These are phyloP conservation scores for Diospyros lotus DNA, from an alignment of 148 eudicot species.

Conservation along the genomic window DNA sequence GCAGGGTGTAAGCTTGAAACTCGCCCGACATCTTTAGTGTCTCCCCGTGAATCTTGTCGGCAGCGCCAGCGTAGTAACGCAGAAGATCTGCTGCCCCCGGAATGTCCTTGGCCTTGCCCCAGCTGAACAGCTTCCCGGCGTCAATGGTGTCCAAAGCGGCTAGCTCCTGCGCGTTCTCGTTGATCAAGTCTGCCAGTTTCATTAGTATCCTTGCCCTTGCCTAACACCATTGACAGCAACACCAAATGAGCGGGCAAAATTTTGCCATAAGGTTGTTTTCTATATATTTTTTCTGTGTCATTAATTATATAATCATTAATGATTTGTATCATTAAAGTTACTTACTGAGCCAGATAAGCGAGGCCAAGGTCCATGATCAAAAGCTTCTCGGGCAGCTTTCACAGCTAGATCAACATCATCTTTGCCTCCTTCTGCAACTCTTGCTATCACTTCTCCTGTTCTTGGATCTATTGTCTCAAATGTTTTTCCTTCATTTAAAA, in stretches of 20 bases:
- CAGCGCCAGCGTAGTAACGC: constrained; percentile 80
- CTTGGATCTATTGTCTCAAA: constrained; percentile 89
- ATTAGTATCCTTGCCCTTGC: constrained; percentile 40
- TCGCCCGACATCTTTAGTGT: constrained; percentile 71
- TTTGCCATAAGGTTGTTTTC: background rate
- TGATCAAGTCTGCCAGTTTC: constrained; percentile 52
- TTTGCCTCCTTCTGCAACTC: constrained; percentile 62
- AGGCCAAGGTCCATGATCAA: constrained; percentile 92
- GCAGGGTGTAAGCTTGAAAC: constrained; percentile 66
- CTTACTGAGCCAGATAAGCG: constrained; percentile 26
- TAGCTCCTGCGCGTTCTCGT: constrained; percentile 38
- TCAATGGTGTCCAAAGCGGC: constrained; percentile 52
- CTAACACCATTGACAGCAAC: constrained; percentile 24
- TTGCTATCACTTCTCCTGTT: constrained; percentile 64
- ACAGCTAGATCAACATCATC: constrained; percentile 78
- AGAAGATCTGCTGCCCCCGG: constrained; percentile 38
- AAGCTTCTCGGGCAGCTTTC: constrained; percentile 78
- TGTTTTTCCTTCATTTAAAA: constrained; percentile 40
- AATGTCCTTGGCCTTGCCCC: constrained; percentile 45
- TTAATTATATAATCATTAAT: constrained; percentile 28
- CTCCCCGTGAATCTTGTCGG: constrained; percentile 83
- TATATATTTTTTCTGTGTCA: background rate
- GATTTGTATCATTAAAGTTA: constrained; percentile 23
- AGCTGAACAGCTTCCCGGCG: constrained; percentile 55
- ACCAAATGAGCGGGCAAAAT: background rate